phyloP scores from a whole-genome alignment of 352 stramenopile genomes.

The Pythium scleroteichum region DNA sequence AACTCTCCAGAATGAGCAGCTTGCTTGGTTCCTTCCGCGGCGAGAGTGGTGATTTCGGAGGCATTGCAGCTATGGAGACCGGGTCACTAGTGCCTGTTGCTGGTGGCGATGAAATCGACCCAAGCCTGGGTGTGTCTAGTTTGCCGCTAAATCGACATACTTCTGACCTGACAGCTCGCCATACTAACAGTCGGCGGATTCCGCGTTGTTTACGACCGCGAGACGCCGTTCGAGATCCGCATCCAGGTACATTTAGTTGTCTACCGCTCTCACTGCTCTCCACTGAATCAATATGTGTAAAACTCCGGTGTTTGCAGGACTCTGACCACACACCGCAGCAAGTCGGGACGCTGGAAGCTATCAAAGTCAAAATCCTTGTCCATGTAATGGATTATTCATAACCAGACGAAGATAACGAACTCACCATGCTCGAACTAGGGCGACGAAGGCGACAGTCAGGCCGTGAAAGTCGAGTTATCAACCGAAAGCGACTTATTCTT shows the following conservation, averaged over 20 bases:
- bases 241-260: slow-evolving; percentile 76
- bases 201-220: slow-evolving; percentile 89
- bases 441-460: slow-evolving; percentile 80
- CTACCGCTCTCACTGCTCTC: background rate
- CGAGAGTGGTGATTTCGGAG: slow-evolving; percentile 34
- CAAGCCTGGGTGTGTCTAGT: slow-evolving; percentile 60
- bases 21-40: slow-evolving; percentile 26
- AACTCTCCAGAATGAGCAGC: slow-evolving; percentile 14
- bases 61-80: slow-evolving; percentile 23
- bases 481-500: slow-evolving; percentile 95
- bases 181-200: slow-evolving; percentile 63
- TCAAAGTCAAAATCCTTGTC: slow-evolving; percentile 94
- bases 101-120: slow-evolving; percentile 69
- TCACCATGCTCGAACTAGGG: slow-evolving; percentile 37
- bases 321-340: slow-evolving; percentile 85
- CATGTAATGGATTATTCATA: too few species aligned
- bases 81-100: slow-evolving; percentile 47
- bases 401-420: too few species aligned
- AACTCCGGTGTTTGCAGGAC: slow-evolving; percentile 35
- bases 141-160: background rate
- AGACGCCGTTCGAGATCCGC: slow-evolving; percentile 90
- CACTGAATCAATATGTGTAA: too few species aligned
- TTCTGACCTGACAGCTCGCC: background rate
- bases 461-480: slow-evolving; percentile 89
- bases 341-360: slow-evolving; percentile 92